Conservation (phyloP, 345 rosid species). For the Populus davidiana region DNA sequence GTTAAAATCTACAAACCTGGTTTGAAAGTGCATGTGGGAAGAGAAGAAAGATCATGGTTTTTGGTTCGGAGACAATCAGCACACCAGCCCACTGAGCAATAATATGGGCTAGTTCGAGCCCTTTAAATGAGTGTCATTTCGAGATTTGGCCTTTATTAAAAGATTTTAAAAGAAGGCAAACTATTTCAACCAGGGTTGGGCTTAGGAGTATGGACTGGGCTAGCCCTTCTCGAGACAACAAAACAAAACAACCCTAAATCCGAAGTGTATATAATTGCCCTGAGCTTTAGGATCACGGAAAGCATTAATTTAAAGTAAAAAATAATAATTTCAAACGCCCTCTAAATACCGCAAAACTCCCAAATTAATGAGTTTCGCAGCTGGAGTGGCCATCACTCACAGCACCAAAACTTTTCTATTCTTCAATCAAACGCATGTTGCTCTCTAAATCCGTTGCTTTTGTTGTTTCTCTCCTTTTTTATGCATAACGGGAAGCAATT, state of each 20-base stretch:
- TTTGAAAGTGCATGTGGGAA: too few species aligned
- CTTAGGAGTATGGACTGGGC: neutral
- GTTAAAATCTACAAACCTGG: too few species aligned
- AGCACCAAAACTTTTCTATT: slow-evolving; percentile 11
- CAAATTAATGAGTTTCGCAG: neutral
- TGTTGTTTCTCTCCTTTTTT: neutral
- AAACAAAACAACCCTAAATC: too few species aligned
- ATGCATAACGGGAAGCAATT: neutral
- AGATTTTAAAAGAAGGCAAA: neutral
- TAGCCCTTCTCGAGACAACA: too few species aligned
- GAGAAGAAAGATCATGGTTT: neutral
- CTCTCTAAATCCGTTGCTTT: slow-evolving; percentile 21
- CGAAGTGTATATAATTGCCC: too few species aligned
- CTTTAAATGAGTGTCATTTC: neutral
- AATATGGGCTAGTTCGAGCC: neutral
- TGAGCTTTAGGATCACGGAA: too few species aligned
- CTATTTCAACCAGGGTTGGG: neutral
- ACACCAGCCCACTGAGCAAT: neutral
- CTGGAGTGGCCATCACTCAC: neutral
- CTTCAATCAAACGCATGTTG: slow-evolving; percentile 12
- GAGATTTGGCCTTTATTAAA: neutral
- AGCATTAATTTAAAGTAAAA: too few species aligned
- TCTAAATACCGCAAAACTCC: too few species aligned
- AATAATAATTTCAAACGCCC: too few species aligned
- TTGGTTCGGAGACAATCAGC: neutral